Evolutionary conservation across 768 basidiomycete genomes (phyloP).

Genomic region (Lactifluus echinatus): DNA sequence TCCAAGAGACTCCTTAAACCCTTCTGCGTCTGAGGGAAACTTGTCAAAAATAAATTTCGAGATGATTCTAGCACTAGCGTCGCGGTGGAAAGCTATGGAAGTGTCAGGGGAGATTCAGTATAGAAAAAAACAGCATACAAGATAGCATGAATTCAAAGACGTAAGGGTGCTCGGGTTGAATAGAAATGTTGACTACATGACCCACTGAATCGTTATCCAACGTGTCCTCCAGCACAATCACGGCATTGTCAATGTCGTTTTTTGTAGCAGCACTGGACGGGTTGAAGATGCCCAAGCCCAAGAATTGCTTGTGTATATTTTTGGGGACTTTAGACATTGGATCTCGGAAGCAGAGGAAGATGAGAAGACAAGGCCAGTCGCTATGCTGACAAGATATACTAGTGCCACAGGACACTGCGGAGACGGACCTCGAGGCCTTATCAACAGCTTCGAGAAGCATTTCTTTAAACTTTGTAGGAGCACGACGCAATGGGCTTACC

Average conservation of each 20-base stretch:
- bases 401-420: background rate
- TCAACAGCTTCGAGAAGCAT: background rate
- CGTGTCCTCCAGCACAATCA: background rate
- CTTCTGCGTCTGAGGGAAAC: background rate
- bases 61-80: background rate
- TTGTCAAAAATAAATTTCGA: background rate
- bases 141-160: slow-evolving; percentile 12
- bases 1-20: background rate
- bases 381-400: slow-evolving; percentile 1
- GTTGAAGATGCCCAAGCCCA: slow-evolving; percentile 4
- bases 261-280: background rate
- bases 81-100: background rate
- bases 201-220: slow-evolving; percentile 7
- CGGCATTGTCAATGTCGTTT: background rate
- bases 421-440: slow-evolving; percentile 2
- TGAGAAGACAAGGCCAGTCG: background rate
- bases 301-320: background rate
- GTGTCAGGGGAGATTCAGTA: background rate
- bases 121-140: background rate
- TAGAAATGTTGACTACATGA: background rate
- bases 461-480: background rate
- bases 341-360: background rate
- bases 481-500: background rate
- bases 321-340: background rate
- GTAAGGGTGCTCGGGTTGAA: background rate